Base-by-base conservation (phyloP, 768 basidiomycete species). In the Hericium coralloides region DNA sequence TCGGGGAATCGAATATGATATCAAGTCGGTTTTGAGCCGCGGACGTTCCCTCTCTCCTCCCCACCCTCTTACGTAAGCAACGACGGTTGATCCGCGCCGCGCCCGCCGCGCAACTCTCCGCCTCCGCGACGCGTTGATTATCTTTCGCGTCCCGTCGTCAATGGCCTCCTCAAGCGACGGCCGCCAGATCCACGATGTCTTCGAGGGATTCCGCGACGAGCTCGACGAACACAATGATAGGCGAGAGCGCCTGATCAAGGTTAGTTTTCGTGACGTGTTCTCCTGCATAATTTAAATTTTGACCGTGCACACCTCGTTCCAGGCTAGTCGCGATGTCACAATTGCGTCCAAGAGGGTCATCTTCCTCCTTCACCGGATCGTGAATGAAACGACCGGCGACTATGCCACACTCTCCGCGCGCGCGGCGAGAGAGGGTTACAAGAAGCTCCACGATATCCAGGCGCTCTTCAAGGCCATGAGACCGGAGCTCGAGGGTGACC, bases 271-370 rank as follows among this genome's bases (percentile, higher is more conserved):
- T 31, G 31, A 31, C 31, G 7, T 7, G 10, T 31, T 6, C 10
- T 31, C 10, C 8, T 9, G 31, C 31, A 31, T 31, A 31, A 31
- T 31, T 8, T 31, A 8, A 31, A 31, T 31, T 8, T 31, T 20
- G 43, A n/a, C 43, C 10, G 6, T n/a, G 18, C n/a, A 20, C 43
- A 45, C 43, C 41, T 55, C 20, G 9, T 49, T 45, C 14, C 68
- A 92, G 89, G 78, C 81, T 39, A 87, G 84, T 66, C 84, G 95
- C 38, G 94, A 97, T 71, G 80, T 92, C 52, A 98, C 95, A 23
- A 89, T 85, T 63, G 77, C 89, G 38, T 92, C 93, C 53, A 99
- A 99, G 70, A 95, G 92, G 72, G 76, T 84, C 61, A 98, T 99
- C 60, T 98, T 98, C 67, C 83, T 92, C 41, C 77, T 98, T 4